phyloP scores from a whole-genome alignment of 225 moss, liverwort and hornwort species.

The Asterella californica region DNA sequence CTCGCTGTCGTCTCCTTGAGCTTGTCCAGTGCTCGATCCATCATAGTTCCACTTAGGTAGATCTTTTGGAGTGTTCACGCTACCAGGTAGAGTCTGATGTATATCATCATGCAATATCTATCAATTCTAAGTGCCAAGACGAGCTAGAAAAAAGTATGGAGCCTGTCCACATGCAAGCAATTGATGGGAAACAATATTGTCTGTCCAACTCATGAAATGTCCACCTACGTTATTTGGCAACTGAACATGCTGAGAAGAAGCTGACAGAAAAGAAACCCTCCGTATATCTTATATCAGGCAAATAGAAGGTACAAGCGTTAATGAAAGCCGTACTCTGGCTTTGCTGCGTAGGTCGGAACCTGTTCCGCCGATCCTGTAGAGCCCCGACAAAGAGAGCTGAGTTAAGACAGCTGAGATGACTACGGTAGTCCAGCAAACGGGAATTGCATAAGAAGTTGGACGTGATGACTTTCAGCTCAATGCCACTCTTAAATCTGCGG shows the following conservation, averaged over 20 bases:
- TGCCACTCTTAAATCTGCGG: background rate
- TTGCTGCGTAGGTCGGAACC: constrained; percentile 20
- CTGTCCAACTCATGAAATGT: background rate
- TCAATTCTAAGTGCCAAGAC: background rate
- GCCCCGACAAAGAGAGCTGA: background rate
- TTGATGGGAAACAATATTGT: too few relatives aligned
- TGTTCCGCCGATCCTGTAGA: constrained; percentile 19
- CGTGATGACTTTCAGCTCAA: background rate
- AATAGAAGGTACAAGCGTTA: background rate
- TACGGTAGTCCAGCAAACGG: background rate
- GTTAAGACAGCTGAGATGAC: background rate
- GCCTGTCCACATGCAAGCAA: background rate
- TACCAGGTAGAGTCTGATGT: constrained; percentile 37
- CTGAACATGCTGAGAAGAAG: background rate
- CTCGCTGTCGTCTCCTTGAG: constrained; percentile 46
- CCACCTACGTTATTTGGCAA: background rate
- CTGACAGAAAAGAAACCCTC: background rate
- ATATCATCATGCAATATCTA: background rate
- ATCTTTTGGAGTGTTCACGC: constrained; percentile 29
- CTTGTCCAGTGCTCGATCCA: constrained; percentile 57
- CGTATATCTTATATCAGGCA: background rate
- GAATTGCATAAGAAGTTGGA: background rate
- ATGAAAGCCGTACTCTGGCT: constrained; percentile 16
- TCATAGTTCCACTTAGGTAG: constrained; percentile 59
- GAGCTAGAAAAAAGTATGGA: background rate